Base-by-base conservation (phyloP, 2,329 filamentous ascomycete genomes). In the Cladosporium sphaerospermum region DNA sequence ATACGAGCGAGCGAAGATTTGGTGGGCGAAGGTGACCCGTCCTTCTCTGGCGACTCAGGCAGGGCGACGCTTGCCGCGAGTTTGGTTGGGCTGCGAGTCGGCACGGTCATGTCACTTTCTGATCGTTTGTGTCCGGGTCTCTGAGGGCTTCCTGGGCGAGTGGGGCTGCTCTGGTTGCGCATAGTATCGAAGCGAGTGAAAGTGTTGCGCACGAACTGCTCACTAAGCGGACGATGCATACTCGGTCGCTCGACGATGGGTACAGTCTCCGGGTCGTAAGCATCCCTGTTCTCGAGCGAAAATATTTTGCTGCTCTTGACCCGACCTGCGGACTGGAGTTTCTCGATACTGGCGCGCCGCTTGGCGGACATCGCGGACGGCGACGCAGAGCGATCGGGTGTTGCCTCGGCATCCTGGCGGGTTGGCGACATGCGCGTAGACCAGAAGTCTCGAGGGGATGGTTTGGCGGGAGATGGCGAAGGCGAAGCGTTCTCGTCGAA, bases 241-340 rank as follows among this genome's bases (percentile, higher is more conserved):
- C 88, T 83, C 36, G 91, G 89, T 58, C 90, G 83, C 73, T 97
- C 89, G 56, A 95, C 80, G 55, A 88, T 78, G 43, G 87, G 86
- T 52, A 90, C 73, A 60, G 83, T 82, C 53, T 85, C 80, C 28
- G 91, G 89, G 69, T 96, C 89, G 76, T 96, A 96, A 75, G 95
- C 88, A 69, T 90, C 83, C 73, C 91, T 91, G 67, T 90, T 86
- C 73, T 96, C 91, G 52, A 91, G 86, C 40, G 89, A 90, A 68
- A 96, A 89, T 78, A 97, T 96, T 74, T 86, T 95, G 79, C 92
- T 96, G 75, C 96, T 97, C 79, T 92, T 96, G 64, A 99, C 93
- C 56, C 93, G 87, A 52, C 92, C 96, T 32, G 90, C 91, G 69
- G 86, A 89, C 74, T 96, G 95, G 55, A 99, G 79, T 66, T 91